Evolutionary conservation across 768 basidiomycete species (phyloP).

Genomic region (Boletus reticulatus): DNA sequence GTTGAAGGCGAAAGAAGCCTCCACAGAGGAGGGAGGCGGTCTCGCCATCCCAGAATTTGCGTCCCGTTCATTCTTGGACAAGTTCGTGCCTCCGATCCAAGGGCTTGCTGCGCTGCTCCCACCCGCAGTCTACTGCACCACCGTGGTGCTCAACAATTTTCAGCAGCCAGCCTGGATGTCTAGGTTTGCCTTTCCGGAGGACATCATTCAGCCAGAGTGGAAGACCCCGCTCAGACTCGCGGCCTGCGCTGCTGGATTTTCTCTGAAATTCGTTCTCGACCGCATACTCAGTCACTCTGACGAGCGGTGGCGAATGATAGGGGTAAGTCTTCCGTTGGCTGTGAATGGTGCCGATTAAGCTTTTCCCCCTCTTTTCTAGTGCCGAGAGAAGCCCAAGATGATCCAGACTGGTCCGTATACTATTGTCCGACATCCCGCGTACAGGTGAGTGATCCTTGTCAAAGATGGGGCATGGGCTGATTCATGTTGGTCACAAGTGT

Average conservation of each 20-base stretch:
- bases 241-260: slow-evolving; percentile 27
- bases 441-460: slow-evolving; percentile 24
- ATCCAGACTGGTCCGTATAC: slow-evolving; percentile 34
- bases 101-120: slow-evolving; percentile 20
- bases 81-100: slow-evolving; percentile 30
- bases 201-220: slow-evolving; percentile 23
- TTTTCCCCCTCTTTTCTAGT: slow-evolving; percentile 12
- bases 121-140: slow-evolving; percentile 28
- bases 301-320: slow-evolving; percentile 32
- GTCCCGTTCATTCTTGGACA: slow-evolving; percentile 20
- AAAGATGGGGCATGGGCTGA: not conserved
- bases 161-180: slow-evolving; percentile 37
- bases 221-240: slow-evolving; percentile 22
- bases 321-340: slow-evolving; percentile 16
- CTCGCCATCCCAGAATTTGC: slow-evolving; percentile 14
- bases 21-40: slow-evolving; percentile 13
- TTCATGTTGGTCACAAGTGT: slow-evolving; percentile 1
- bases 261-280: slow-evolving; percentile 12
- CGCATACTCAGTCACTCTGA: slow-evolving; percentile 20
- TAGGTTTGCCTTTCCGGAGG: slow-evolving; percentile 24
- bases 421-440: slow-evolving; percentile 37
- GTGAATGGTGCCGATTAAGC: not conserved
- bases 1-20: not conserved
- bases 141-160: slow-evolving; percentile 29
- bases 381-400: slow-evolving; percentile 30